phyloP scores from a whole-genome alignment of 768 basidiomycete genomes.

The Lactarius indigo region DNA sequence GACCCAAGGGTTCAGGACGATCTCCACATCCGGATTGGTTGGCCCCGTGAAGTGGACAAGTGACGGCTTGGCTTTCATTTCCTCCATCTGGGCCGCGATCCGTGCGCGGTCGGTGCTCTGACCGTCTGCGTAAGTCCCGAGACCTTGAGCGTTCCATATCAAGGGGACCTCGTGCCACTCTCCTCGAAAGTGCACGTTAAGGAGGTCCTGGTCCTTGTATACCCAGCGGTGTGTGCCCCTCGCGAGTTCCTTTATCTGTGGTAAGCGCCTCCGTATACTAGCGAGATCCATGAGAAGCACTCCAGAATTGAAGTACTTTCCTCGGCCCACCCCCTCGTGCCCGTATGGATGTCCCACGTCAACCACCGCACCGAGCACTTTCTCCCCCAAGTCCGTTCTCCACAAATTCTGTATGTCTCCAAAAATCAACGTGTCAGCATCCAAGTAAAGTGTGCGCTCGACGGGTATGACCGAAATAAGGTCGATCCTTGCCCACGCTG shows the following conservation, averaged over 20 bases:
- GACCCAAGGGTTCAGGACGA: constrained; percentile 48
- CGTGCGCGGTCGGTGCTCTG: constrained; percentile 35
- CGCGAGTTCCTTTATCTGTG: constrained; percentile 31
- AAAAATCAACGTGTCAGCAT: constrained; percentile 49
- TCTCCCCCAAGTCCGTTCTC: constrained; percentile 42
- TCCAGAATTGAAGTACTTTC: constrained; percentile 53
- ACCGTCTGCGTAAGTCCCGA: constrained; percentile 48
- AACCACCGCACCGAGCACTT: constrained; percentile 41
- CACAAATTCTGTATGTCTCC: constrained; percentile 41
- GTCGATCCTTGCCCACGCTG: constrained; percentile 48
- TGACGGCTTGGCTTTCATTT: constrained; percentile 37
- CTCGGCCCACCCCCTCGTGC: constrained; percentile 34
- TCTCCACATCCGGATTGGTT: constrained; percentile 42
- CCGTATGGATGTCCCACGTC: constrained; percentile 53
- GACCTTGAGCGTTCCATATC: constrained; percentile 54
- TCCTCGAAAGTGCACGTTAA: constrained; percentile 45
- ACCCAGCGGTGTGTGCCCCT: constrained; percentile 31
- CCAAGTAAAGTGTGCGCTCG: constrained; percentile 50
- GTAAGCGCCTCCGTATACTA: constrained; percentile 31
- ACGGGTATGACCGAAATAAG: constrained; percentile 44
- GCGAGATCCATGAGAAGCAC: constrained; percentile 51
- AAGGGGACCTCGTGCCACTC: constrained; percentile 43
- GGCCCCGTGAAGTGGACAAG: constrained; percentile 62
- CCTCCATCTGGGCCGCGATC: constrained; percentile 31
- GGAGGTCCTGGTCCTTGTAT: constrained; percentile 48